These are phyloP conservation scores for Coemansia sp. DNA, from an alignment of 192 early-diverging fungal genomes.

Conservation along the genomic window DNA sequence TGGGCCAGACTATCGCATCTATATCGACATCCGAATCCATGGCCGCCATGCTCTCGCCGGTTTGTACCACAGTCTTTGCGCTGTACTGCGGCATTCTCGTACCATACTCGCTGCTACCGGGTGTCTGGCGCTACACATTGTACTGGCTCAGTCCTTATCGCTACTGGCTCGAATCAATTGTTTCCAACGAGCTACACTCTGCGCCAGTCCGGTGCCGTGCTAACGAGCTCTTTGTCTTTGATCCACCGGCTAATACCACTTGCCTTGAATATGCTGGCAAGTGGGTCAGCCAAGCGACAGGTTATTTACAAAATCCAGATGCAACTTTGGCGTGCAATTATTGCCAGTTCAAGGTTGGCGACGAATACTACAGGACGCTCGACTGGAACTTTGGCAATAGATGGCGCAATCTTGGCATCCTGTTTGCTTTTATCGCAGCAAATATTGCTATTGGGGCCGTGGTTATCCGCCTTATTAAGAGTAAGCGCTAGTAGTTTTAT, in stretches of 20 bases:
- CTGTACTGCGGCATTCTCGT: constrained; percentile 66
- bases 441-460: constrained; percentile 57
- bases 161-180: constrained; percentile 63
- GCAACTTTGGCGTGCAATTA: constrained; percentile 62
- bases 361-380: constrained; percentile 58
- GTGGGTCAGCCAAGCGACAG: constrained; percentile 57
- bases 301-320: constrained; percentile 60
- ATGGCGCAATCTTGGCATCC: constrained; percentile 73
- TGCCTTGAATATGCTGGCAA: constrained; percentile 62
- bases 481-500: constrained; percentile 30
- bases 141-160: constrained; percentile 65
- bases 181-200: constrained; percentile 60
- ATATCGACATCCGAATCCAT: constrained; percentile 58
- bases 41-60: constrained; percentile 63
- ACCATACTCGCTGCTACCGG: constrained; percentile 57
- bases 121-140: constrained; percentile 66
- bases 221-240: constrained; percentile 59
- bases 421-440: constrained; percentile 61
- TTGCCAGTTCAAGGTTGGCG: constrained; percentile 59
- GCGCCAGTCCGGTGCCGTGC: constrained; percentile 49
- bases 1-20: constrained; percentile 62
- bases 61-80: constrained; percentile 60
- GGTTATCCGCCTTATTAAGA: constrained; percentile 44
- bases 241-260: constrained; percentile 58
- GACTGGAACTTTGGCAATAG: constrained; percentile 59